phyloP scores from a whole-genome alignment of 2,329 filamentous ascomycete genomes.

The Trichoderma atrobrunneum region DNA sequence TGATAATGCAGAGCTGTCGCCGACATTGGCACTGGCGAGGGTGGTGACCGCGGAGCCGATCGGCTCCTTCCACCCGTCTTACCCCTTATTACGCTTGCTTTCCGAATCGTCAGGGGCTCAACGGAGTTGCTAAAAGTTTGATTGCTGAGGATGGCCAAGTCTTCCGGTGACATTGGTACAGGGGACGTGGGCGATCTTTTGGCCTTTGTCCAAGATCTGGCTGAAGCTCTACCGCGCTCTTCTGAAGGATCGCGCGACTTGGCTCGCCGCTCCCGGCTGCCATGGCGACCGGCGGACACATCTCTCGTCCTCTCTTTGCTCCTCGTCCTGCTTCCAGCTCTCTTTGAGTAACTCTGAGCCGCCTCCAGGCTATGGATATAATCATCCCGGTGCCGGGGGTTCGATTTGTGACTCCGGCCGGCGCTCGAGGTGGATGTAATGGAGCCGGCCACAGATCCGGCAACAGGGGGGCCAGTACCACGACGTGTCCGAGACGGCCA shows the following conservation, averaged over 20 bases:
- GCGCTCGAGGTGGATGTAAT: conserved; percentile 55
- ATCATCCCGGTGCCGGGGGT: conserved; percentile 67
- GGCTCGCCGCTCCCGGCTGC: conserved; percentile 48
- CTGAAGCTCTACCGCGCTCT: conserved; percentile 65
- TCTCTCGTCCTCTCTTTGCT: conserved; percentile 47
- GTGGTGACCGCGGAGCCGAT: conserved; percentile 67
- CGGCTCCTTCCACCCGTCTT: conserved; percentile 45
- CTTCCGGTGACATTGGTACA: conserved; percentile 90
- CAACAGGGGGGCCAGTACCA: conserved; percentile 51
- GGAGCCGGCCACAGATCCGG: conserved; percentile 56
- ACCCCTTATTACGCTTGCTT: conserved; percentile 35
- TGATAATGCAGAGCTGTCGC: conserved; percentile 39
- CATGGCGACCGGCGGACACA: conserved; percentile 45
- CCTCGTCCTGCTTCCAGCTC: conserved; percentile 53
- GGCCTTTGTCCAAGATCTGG: conserved; percentile 65
- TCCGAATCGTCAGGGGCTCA: conserved; percentile 47
- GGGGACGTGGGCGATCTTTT: conserved; percentile 91
- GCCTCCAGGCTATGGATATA: conserved; percentile 85
- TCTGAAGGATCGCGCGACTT: conserved; percentile 62
- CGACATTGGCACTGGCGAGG: conserved; percentile 76
- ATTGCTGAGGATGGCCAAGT: conserved; percentile 63
- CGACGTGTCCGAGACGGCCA: conserved; percentile 51
- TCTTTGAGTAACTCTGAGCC: conserved; percentile 61
- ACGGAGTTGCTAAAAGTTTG: conserved; percentile 30
- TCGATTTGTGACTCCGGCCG: conserved; percentile 49